A percentile compares a stretch with the other conserved stretches of the same genome.
Evolutionary conservation across 495 filamentous ascomycete species (phyloP).

Genomic region (Astrothelium subdiscretum): DNA sequence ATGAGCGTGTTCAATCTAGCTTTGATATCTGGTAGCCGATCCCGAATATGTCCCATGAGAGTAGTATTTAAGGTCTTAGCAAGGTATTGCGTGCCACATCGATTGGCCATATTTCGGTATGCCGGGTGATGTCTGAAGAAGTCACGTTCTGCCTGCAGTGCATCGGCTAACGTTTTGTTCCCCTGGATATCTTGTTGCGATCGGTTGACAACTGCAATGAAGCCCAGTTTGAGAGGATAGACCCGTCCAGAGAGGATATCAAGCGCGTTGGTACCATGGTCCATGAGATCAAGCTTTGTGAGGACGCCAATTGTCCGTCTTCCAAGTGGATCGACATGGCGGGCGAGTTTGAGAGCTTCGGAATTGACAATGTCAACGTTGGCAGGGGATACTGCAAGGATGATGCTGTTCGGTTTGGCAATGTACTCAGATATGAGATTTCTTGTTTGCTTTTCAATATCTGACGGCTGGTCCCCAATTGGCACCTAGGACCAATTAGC

Average conservation of each 20-base stretch:
- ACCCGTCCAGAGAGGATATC: constrained; percentile 94
- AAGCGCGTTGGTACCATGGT: constrained; percentile 95
- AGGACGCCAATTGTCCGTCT: constrained; percentile 92
- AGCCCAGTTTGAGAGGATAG: constrained; percentile 93
- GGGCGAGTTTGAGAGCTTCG: constrained; percentile 90
- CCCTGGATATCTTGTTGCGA: constrained; percentile 98
- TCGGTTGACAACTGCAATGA: constrained; percentile 95
- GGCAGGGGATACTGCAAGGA: constrained; percentile 91
- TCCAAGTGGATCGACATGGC: constrained; percentile 93
- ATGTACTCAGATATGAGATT: constrained; percentile 97
- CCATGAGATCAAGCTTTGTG: constrained; percentile 97
- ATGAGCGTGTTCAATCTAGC: constrained; percentile 94
- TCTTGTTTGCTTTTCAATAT: constrained; percentile 98
- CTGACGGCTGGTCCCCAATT: constrained; percentile 93
- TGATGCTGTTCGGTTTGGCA: constrained; percentile 96
- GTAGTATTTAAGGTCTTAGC: constrained; percentile 93
- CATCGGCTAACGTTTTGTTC: constrained; percentile 81
- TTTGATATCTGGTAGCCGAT: constrained; percentile 94
- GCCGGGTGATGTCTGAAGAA: constrained; percentile 97
- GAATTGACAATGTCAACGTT: constrained; percentile 99
- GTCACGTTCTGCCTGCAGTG: constrained; percentile 78
- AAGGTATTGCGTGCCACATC: constrained; percentile 90
- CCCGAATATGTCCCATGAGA: constrained; percentile 92
- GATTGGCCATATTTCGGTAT: constrained; percentile 87
- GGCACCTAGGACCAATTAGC: constrained; percentile 48